Evolutionary conservation across 305 asterid species (phyloP).

Genomic region (Stenogyne calaminthoides): DNA sequence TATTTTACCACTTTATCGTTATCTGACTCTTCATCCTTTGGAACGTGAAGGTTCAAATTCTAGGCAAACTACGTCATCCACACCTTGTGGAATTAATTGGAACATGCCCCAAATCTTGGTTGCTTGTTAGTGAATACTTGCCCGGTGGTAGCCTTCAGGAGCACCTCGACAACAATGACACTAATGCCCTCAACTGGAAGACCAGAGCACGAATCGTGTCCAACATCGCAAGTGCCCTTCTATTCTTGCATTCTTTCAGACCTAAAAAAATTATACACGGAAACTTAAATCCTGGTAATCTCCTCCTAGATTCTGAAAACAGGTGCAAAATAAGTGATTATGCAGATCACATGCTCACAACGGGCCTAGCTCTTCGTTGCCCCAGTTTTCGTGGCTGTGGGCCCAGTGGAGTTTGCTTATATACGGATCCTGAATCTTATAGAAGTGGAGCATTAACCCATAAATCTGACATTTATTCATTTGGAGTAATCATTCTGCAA

Average conservation of each 20-base stretch:
- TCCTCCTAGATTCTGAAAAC: conserved; percentile 57
- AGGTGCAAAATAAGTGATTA: conserved; percentile 70
- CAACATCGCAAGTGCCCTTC: conserved; percentile 63
- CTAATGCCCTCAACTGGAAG: conserved; percentile 64
- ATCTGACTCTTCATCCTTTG: conserved; percentile 18
- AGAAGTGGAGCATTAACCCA: conserved; percentile 55
- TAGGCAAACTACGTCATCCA: conserved; percentile 62
- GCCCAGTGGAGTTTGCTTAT: conserved; percentile 48
- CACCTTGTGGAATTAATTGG: conserved; percentile 68
- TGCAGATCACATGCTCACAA: conserved; percentile 52
- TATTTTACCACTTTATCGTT: background rate
- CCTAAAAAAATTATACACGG: conserved; percentile 62
- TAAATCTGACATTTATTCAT: conserved; percentile 70
- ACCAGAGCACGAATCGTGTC: conserved; percentile 57
- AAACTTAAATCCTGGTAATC: conserved; percentile 66
- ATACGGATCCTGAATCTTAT: conserved; percentile 72
- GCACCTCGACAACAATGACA: conserved; percentile 43
- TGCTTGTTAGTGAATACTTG: conserved; percentile 70
- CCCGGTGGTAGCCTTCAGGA: conserved; percentile 74
- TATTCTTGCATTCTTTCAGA: conserved; percentile 57
- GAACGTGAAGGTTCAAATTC: conserved; percentile 55
- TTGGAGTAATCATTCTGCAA: conserved; percentile 76
- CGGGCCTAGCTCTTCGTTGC: conserved; percentile 54
- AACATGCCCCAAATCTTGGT: conserved; percentile 63
- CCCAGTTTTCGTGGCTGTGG: conserved; percentile 63